These are phyloP conservation scores for Globisporangium spiculum DNA, from an alignment of 352 stramenopile genomes.

Conservation along the genomic window DNA sequence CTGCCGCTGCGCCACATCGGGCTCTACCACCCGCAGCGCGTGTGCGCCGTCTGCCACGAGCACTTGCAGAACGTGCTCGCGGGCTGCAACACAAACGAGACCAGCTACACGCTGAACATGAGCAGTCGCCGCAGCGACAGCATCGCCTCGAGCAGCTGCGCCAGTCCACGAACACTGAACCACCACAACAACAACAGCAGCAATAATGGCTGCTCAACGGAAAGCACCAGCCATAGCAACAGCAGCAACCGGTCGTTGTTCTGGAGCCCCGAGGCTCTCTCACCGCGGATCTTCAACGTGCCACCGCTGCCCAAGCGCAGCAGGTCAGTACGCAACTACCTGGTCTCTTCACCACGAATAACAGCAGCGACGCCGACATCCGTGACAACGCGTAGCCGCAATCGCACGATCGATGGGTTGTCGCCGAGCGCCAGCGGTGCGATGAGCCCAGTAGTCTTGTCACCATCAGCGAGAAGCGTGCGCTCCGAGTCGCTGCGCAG, in stretches of 20 bases:
- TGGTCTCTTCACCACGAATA: slow-evolving; percentile 9
- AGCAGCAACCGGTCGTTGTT: slow-evolving; percentile 3
- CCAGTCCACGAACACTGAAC: not conserved
- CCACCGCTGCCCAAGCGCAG: slow-evolving; percentile 10
- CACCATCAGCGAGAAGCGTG: slow-evolving; percentile 4
- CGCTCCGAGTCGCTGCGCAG: slow-evolving; percentile 9
- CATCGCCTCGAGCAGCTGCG: slow-evolving; percentile 8
- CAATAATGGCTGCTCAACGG: not conserved
- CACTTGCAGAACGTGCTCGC: slow-evolving; percentile 34
- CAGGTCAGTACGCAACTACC: slow-evolving; percentile 16
- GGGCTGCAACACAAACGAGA: slow-evolving; percentile 18
- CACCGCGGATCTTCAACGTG: slow-evolving; percentile 10
- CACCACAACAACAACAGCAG: not conserved
- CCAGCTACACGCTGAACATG: not conserved
- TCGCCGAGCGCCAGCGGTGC: not conserved
- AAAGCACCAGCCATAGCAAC: not conserved
- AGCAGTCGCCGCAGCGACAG: slow-evolving; percentile 1
- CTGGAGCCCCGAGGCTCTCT: slow-evolving; percentile 15
- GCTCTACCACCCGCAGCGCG: slow-evolving; percentile 53
- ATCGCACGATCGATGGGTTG: not conserved
- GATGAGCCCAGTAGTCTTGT: slow-evolving; percentile 3
- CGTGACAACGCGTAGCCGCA: not conserved
- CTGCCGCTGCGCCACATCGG: slow-evolving; percentile 61
- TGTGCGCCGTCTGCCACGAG: slow-evolving; percentile 66
- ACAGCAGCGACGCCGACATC: not conserved